A percentile compares a stretch with the other conserved stretches of the same genome.
phyloP scores from a whole-genome alignment of 2,329 filamentous ascomycete genomes.

The Periconia sp. region DNA sequence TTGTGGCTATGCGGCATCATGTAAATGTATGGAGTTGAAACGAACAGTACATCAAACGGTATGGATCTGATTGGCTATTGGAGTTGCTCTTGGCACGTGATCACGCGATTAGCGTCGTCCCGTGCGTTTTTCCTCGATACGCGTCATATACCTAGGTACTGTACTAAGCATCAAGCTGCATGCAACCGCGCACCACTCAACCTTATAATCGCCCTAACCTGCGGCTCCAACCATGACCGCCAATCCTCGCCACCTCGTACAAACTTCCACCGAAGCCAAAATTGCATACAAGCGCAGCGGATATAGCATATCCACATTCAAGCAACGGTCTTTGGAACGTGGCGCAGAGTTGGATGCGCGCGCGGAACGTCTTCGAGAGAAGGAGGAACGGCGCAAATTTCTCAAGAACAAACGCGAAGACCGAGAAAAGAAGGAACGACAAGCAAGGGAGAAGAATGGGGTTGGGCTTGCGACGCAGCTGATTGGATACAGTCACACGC shows the following conservation, averaged over 20 bases:
- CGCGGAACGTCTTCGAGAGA: conserved; percentile 34
- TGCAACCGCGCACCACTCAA: neutral
- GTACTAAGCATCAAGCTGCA: no score
- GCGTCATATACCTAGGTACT: no score
- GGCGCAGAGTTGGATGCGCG: conserved; percentile 34
- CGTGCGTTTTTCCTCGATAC: no score
- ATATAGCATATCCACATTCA: conserved; percentile 22
- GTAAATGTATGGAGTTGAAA: no score
- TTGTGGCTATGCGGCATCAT: no score
- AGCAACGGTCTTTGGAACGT: conserved; percentile 35
- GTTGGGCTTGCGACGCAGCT: conserved; percentile 43
- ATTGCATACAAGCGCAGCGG: conserved; percentile 35
- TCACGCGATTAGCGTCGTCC: no score
- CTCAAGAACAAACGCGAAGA: conserved; percentile 36
- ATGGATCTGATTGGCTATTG: no score
- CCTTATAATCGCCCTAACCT: neutral
- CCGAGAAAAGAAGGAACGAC: conserved; percentile 33
- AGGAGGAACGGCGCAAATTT: conserved; percentile 30
- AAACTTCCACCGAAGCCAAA: conserved; percentile 40
- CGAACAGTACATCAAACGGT: no score
- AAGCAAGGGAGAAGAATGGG: conserved; percentile 30
- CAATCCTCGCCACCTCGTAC: conserved; percentile 26
- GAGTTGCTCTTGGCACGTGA: no score
- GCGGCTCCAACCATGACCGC: conserved; percentile 22
- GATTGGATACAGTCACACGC: conserved; percentile 41